Percentiles rank a stretch among this genome's conserved stretches.
Evolutionary conservation across 805 yeast genomes (phyloP).

Genomic region (Ogataea corticis): DNA sequence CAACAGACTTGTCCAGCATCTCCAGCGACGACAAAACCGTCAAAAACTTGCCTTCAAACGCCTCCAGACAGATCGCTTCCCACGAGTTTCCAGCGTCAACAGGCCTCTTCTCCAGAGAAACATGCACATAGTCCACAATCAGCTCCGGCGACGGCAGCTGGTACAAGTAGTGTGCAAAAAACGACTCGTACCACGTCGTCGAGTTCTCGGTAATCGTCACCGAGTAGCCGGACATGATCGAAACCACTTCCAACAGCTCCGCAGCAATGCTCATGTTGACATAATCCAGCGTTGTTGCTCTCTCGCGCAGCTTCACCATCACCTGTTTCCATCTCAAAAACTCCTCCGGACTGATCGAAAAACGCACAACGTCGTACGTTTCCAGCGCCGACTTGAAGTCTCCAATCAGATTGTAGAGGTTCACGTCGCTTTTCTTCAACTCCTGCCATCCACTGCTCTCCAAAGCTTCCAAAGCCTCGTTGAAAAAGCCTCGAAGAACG

Average conservation of each 20-base stretch:
- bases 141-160: conserved; percentile 55
- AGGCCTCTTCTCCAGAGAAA: conserved; percentile 36
- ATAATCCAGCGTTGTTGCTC: conserved; percentile 28
- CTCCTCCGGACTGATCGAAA: conserved; percentile 39
- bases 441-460: conserved; percentile 44
- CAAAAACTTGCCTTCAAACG: conserved; percentile 56
- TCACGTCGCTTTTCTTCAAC: conserved; percentile 31
- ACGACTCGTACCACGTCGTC: conserved; percentile 68
- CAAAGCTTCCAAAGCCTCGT: conserved; percentile 53
- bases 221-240: conserved; percentile 48
- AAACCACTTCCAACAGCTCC: conserved; percentile 43
- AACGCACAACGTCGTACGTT: conserved; percentile 37
- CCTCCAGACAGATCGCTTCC: conserved; percentile 57
- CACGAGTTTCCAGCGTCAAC: conserved; percentile 44
- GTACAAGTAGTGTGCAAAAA: conserved; percentile 42
- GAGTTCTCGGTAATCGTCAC: conserved; percentile 51
- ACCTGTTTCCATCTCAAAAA: conserved; percentile 52
- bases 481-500: conserved; percentile 60
- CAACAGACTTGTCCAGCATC: conserved; percentile 59
- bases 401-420: conserved; percentile 38
- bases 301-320: conserved; percentile 51
- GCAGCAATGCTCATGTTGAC: conserved; percentile 33
- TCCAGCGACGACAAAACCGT: conserved; percentile 60
- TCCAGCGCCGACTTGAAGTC: conserved; percentile 43
- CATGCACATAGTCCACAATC: conserved; percentile 41